Evolutionary conservation across 108 stramenopile species (phyloP).

Genomic region (Cylindrotheca fusiformis): DNA sequence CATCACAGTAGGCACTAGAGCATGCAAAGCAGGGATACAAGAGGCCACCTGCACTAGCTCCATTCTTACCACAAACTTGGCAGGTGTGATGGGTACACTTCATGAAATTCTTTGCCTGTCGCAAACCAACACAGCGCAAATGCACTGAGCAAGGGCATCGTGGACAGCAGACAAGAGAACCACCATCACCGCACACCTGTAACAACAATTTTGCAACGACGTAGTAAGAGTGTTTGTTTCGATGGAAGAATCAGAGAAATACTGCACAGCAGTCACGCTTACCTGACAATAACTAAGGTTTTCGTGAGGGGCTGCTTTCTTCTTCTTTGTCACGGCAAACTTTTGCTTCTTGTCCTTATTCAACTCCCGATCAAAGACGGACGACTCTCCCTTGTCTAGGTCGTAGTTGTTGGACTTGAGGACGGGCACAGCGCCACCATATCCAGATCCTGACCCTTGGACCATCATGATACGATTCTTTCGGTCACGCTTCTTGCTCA

Average conservation of each 20-base stretch:
- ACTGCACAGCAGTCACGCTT: no score
- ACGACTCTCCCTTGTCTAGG: slow-evolving; percentile 54
- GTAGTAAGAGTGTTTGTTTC: no score
- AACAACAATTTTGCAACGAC: no score
- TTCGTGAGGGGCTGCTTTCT: slow-evolving; percentile 10
- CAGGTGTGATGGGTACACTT: slow-evolving; percentile 85
- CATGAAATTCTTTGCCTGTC: slow-evolving; percentile 26
- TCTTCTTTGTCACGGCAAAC: slow-evolving; percentile 2
- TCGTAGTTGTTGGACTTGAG: slow-evolving; percentile 62
- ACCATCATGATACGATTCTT: slow-evolving; percentile 52
- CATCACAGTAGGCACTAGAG: slow-evolving; percentile 75
- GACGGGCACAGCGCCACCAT: slow-evolving; percentile 53
- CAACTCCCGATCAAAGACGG: slow-evolving; percentile 56
- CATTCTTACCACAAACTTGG: slow-evolving; percentile 48
- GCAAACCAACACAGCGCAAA: slow-evolving; percentile 37
- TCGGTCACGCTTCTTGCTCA: slow-evolving; percentile 43
- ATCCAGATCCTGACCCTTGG: slow-evolving; percentile 49
- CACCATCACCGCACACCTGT: slow-evolving; percentile 78
- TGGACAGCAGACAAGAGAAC: slow-evolving; percentile 63
- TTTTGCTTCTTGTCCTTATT: slow-evolving; percentile 28
- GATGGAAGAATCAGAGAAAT: no score
- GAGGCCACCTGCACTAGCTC: slow-evolving; percentile 68
- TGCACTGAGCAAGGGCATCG: slow-evolving; percentile 60
- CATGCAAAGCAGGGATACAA: slow-evolving; percentile 83
- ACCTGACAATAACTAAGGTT: no score